A percentile compares a stretch with the other conserved stretches of the same genome.
Conservation (phyloP, 2,329 filamentous ascomycete genomes). For the Colletotrichum siamense region DNA sequence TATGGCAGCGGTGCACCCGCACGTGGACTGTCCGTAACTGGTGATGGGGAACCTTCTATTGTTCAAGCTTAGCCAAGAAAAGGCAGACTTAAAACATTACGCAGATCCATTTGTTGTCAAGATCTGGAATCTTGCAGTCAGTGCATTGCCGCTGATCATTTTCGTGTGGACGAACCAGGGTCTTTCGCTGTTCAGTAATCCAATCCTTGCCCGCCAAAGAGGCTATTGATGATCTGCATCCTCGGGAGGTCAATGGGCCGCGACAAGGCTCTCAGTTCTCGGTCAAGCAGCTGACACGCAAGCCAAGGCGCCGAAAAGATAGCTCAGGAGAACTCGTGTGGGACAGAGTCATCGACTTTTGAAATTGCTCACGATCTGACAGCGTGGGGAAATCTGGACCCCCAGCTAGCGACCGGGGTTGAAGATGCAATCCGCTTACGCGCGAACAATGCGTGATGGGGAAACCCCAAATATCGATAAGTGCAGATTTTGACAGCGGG, state of each 20-base stretch:
- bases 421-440: neutral
- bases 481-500: neutral
- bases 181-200: neutral
- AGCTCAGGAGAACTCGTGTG: neutral
- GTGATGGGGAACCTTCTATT: neutral
- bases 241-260: neutral
- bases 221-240: neutral
- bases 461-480: neutral
- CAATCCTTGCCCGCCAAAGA: neutral
- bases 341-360: neutral
- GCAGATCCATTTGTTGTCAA: neutral
- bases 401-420: neutral
- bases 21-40: neutral
- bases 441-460: neutral
- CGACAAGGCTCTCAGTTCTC: neutral
- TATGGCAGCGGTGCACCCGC: neutral
- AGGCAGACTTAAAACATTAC: neutral
- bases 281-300: neutral
- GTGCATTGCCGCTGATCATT: neutral
- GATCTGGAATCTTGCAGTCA: neutral
- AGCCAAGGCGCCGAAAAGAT: neutral
- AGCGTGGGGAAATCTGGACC: neutral
- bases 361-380: neutral
- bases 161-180: neutral
- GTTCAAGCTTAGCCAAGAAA: neutral